phyloP scores from a whole-genome alignment of 192 early-diverging fungal genomes.

The Gonapodya sp. region DNA sequence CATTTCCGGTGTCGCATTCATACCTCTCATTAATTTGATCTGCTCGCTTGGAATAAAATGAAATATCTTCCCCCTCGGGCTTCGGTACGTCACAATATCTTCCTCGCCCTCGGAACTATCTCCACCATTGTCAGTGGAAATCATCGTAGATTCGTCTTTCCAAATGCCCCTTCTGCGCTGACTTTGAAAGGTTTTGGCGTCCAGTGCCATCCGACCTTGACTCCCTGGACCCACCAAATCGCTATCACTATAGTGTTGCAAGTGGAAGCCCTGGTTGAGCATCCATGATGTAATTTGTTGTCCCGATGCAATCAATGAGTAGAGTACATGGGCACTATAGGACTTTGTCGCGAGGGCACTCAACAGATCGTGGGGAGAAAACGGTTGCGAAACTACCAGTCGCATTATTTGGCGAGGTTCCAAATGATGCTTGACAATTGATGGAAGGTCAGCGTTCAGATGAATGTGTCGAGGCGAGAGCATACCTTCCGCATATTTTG shows the following conservation, averaged over 20 bases:
- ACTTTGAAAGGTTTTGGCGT: slow-evolving; percentile 17
- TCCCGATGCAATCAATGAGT: slow-evolving; percentile 16
- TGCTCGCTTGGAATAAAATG: slow-evolving; percentile 49
- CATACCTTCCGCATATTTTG: slow-evolving; percentile 39
- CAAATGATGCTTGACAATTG: slow-evolving; percentile 24
- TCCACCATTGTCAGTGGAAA: not conserved
- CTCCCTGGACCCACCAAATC: not conserved
- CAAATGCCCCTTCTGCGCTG: slow-evolving; percentile 15
- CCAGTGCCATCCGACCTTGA: not conserved
- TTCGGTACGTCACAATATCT: slow-evolving; percentile 12
- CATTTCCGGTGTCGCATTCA: too few species aligned
- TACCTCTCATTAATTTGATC: slow-evolving; percentile 48
- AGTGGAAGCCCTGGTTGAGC: slow-evolving; percentile 25
- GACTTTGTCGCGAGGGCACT: slow-evolving; percentile 24
- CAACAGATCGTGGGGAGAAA: slow-evolving; percentile 41
- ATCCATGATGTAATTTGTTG: slow-evolving; percentile 24
- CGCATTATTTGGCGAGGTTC: slow-evolving; percentile 27
- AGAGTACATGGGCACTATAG: slow-evolving; percentile 22
- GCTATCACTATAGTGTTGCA: slow-evolving; percentile 15
- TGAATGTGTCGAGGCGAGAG: slow-evolving; percentile 7
- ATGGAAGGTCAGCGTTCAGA: not conserved
- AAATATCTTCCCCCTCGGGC: slow-evolving; percentile 27
- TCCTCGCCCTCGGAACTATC: slow-evolving; percentile 12
- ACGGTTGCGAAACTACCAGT: slow-evolving; percentile 27
- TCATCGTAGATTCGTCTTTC: slow-evolving; percentile 9